Evolutionary conservation across 257 asterid genomes (phyloP).

Genomic region (Penstemon davidsonii): DNA sequence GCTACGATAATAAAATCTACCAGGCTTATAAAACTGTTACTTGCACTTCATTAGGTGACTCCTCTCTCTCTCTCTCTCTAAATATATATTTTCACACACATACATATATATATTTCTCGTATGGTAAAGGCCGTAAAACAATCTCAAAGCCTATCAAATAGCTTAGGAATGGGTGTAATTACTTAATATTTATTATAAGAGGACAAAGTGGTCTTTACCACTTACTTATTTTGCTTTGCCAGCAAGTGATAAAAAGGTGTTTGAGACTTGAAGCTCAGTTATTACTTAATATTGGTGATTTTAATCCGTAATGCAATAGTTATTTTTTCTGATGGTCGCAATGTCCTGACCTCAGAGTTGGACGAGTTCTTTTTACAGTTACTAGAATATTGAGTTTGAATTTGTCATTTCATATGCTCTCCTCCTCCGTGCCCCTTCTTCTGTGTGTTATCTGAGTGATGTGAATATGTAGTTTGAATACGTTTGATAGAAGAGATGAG

Average conservation of each 20-base stretch:
- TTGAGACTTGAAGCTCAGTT: constrained; percentile 17
- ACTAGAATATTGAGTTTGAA: constrained; percentile 10
- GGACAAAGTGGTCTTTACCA: background rate
- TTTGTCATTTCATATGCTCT: background rate
- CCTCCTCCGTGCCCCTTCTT: background rate
- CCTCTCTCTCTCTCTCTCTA: background rate
- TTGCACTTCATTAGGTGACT: constrained; percentile 4
- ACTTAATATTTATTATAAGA: background rate
- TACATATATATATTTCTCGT: no score
- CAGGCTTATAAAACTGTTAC: background rate
- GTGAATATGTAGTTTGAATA: background rate
- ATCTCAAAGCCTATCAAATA: constrained; percentile 2
- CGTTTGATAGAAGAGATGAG: no score
- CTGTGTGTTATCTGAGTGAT: background rate
- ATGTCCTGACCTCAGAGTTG: background rate
- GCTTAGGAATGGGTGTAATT: background rate
- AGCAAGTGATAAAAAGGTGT: background rate
- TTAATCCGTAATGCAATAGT: background rate
- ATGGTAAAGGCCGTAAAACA: background rate
- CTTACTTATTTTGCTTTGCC: background rate
- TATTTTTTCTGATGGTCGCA: background rate
- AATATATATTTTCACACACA: no score
- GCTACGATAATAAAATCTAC: background rate
- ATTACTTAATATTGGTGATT: background rate
- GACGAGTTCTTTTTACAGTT: constrained; percentile 7